These are phyloP conservation scores for Blastocystis hominis DNA, from an alignment of 352 stramenopile genomes.

Conservation along the genomic window DNA sequence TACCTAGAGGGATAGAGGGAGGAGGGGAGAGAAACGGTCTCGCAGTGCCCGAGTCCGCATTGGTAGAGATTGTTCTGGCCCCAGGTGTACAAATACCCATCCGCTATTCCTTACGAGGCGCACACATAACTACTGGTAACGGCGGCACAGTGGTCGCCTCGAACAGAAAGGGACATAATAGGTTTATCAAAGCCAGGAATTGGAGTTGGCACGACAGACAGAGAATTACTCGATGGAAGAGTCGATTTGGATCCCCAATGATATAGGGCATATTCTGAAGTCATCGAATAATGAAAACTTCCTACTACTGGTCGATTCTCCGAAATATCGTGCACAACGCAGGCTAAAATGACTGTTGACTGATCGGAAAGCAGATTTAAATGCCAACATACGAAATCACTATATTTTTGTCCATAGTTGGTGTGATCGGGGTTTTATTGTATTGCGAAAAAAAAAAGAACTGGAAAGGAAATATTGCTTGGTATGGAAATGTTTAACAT, in stretches of 20 bases:
- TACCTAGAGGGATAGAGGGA: not conserved
- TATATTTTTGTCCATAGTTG: too few relatives aligned
- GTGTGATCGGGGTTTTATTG: not conserved
- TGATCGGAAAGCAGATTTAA: not conserved
- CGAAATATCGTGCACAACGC: not conserved
- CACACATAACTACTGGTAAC: not conserved
- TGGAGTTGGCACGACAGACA: not conserved
- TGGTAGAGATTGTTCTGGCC: slow-evolving; percentile 9
- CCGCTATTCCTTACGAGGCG: not conserved
- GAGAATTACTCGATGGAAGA: not conserved
- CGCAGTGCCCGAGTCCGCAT: slow-evolving; percentile 11
- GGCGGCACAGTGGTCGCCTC: not conserved
- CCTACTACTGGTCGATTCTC: not conserved
- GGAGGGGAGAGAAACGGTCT: not conserved
- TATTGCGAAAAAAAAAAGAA: not conserved
- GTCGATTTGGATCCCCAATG: not conserved
- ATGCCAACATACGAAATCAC: not conserved
- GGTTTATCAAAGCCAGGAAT: not conserved
- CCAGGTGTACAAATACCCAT: slow-evolving; percentile 42
- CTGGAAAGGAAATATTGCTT: too few relatives aligned
- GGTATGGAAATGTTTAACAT: too few relatives aligned
- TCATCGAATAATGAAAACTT: not conserved
- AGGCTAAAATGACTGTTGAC: not conserved
- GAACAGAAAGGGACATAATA: not conserved
- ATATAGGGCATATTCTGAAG: slow-evolving; percentile 28